Evolutionary conservation across 768 basidiomycete genomes (phyloP).

Genomic region (Rhizopogon vesiculosus): DNA sequence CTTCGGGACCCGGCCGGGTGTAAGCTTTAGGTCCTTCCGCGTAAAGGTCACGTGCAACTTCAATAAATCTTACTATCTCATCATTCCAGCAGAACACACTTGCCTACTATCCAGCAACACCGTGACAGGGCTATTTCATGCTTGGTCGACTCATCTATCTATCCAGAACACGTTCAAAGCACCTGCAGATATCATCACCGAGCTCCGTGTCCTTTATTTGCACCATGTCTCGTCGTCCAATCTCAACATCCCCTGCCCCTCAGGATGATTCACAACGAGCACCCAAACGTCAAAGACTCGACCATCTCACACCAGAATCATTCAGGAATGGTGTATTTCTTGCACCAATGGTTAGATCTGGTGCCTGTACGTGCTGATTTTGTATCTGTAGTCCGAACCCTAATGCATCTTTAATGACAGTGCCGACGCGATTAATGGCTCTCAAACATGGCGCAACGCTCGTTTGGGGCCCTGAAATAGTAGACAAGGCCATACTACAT

Average conservation of each 20-base stretch:
- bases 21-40: not conserved
- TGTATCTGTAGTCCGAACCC: not conserved
- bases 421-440: constrained; percentile 81
- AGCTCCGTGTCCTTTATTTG: not conserved
- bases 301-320: constrained; percentile 61
- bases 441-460: constrained; percentile 91
- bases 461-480: constrained; percentile 95
- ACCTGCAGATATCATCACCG: not conserved
- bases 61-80: not conserved
- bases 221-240: constrained; percentile 49
- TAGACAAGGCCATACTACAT: constrained; percentile 94
- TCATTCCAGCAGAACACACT: not conserved
- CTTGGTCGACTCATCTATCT: not conserved
- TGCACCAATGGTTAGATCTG: constrained; percentile 98
- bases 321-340: constrained; percentile 90
- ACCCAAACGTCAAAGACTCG: constrained; percentile 50
- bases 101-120: not conserved
- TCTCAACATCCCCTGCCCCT: constrained; percentile 41
- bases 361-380: constrained; percentile 58
- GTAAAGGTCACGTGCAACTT: not conserved
- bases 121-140: not conserved
- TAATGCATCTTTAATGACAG: constrained; percentile 35
- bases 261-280: constrained; percentile 20
- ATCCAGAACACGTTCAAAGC: not conserved
- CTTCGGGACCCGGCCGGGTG: too few species aligned